Base-by-base conservation (phyloP, 805 yeast genomes). In the Cyberlindnera subsufficiens region DNA sequence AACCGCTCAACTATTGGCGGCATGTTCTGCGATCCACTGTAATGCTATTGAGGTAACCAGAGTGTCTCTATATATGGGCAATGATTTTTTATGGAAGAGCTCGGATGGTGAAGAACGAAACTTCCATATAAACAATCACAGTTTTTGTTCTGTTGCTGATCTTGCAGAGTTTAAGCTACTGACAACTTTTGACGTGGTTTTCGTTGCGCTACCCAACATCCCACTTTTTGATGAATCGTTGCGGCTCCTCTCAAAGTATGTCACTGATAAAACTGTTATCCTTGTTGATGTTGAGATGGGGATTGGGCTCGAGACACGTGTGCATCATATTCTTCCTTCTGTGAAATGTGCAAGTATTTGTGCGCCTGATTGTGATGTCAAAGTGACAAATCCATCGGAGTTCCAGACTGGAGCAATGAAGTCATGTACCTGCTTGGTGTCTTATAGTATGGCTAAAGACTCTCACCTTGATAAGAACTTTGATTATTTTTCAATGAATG, bases 271-370 rank as follows among this genome's bases (percentile, higher is more conserved):
- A 3, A 35, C 55, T 1, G 30, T 46, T 30, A 35, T 52, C 9
- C 17, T 50, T 6, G 43, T 51, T 30, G 58, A 54, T 30, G 45
- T 46, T 16, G 40, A 37, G 30, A 37, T 31, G 29, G 39, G 39
- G 2, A 17, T 36, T 17, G 39, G 39, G 8, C 29, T 36, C 6
- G 39, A 36, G 11, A 10, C 36, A 13, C 34, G n/a, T n/a, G 41
- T 27, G 30, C 6, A 22, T 20, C 30, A 25, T 11, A 25, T 25
- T 10, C 16, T 38, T 10, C 36, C 41, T 8, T 16, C 7, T 20
- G 25, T 32, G 6, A 11, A 31, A 9, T 38, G 41, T 17, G 18
- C 33, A 7, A 25, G 25, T 10, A 20, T 34, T 34, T 30, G 32
- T 18, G 27, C 27, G 11, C 18, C 18, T 22, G 34, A 32, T 20